These are phyloP conservation scores for Aspergillus sp. DNA, from an alignment of 2,329 filamentous ascomycete genomes.

Conservation along the genomic window DNA sequence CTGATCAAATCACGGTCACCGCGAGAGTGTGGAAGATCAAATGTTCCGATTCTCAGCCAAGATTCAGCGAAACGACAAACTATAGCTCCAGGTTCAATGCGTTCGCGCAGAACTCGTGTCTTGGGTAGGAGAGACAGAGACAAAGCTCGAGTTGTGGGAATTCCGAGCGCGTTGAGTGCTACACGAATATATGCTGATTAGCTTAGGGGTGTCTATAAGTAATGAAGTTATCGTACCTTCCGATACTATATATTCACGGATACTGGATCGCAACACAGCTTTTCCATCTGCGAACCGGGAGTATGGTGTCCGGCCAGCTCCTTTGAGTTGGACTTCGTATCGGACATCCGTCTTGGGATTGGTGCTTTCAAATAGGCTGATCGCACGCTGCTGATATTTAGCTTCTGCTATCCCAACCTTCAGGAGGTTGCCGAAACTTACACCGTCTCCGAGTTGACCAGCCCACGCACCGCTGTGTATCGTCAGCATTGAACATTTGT, in stretches of 20 bases:
- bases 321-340: constrained; percentile 93
- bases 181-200: constrained; percentile 1
- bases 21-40: constrained; percentile 82
- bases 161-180: constrained; percentile 74
- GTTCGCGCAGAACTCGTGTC: constrained; percentile 72
- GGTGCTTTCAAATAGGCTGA: constrained; percentile 87
- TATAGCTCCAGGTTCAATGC: constrained; percentile 84
- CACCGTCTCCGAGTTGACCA: constrained; percentile 88
- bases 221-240: constrained; percentile 56
- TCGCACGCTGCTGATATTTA: constrained; percentile 60
- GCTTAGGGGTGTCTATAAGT: background rate
- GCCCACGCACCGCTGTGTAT: constrained; percentile 76
- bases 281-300: constrained; percentile 95
- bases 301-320: constrained; percentile 90
- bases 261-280: constrained; percentile 87
- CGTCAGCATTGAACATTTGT: constrained; percentile 33
- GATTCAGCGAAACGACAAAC: constrained; percentile 87
- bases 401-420: background rate
- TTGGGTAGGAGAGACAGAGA: constrained; percentile 76
- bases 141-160: constrained; percentile 83
- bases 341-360: constrained; percentile 69
- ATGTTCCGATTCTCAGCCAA: constrained; percentile 93
- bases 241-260: constrained; percentile 90
- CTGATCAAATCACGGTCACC: constrained; percentile 75
- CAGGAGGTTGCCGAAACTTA: constrained; percentile 23